Percentiles rank a stretch among this genome's conserved stretches.
These are phyloP conservation scores for Neurospora hispaniola DNA, from an alignment of 495 filamentous ascomycete species.

Conservation along the genomic window DNA sequence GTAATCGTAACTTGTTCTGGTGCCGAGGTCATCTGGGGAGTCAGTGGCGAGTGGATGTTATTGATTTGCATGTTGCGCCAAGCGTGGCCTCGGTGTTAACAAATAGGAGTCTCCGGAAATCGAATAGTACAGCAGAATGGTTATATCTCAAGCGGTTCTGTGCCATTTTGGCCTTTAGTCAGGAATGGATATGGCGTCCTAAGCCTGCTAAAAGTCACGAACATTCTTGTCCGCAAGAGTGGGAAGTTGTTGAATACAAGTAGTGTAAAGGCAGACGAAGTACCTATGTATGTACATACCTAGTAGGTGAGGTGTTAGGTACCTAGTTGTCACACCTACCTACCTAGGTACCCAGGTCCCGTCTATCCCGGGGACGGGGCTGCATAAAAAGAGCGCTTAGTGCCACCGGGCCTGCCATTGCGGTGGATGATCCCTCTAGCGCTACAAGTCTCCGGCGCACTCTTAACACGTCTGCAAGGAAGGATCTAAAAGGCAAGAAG, in stretches of 20 bases:
- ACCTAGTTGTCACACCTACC: not conserved
- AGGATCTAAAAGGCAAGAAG: not conserved
- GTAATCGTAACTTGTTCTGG: not conserved
- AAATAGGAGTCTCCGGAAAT: not conserved
- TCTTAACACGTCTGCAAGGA: not conserved
- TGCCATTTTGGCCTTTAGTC: not conserved
- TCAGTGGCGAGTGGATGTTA: not conserved
- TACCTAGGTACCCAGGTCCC: not conserved
- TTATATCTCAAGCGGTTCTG: not conserved
- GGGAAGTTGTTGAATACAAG: not conserved
- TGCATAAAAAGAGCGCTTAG: not conserved
- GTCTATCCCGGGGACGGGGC: not conserved
- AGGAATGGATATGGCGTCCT: not conserved
- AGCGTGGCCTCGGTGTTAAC: not conserved
- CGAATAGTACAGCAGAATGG: not conserved
- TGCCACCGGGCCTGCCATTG: not conserved
- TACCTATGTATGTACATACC: too few relatives aligned
- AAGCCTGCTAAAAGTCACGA: not conserved
- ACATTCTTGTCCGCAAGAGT: not conserved
- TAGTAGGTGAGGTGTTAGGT: not conserved
- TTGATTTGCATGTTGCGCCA: not conserved
- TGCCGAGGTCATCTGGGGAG: not conserved
- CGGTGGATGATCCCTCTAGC: not conserved
- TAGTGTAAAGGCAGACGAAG: not conserved
- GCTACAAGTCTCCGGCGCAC: not conserved